phyloP scores from a whole-genome alignment of 2,329 filamentous ascomycete species.

The Setomelanomma holmii region DNA sequence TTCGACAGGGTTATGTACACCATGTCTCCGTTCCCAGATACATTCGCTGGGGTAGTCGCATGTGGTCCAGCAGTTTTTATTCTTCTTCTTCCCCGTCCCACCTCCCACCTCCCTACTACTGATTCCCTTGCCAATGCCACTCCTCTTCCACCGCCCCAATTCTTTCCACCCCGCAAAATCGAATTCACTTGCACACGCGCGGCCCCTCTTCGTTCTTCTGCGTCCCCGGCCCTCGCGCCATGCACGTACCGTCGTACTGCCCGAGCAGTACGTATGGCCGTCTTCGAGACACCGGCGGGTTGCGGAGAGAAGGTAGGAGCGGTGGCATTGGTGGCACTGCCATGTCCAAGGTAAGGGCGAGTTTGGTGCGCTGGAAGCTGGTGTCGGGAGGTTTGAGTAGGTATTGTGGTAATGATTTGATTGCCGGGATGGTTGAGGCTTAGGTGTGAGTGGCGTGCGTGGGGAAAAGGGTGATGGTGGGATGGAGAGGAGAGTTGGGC shows the following conservation, averaged over 20 bases:
- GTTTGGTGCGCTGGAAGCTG: constrained; percentile 12
- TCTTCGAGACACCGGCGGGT: constrained; percentile 62
- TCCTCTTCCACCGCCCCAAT: constrained; percentile 54
- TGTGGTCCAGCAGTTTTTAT: constrained; percentile 51
- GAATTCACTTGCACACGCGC: constrained; percentile 59
- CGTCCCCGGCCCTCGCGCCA: constrained; percentile 28
- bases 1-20: constrained; percentile 32
- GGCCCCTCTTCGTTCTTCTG: constrained; percentile 35
- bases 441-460: constrained; percentile 26
- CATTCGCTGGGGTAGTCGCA: constrained; percentile 59
- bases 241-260: constrained; percentile 49
- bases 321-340: constrained; percentile 61
- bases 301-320: constrained; percentile 56
- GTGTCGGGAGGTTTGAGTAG: background rate
- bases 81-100: background rate
- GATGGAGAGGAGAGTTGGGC: constrained; percentile 52
- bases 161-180: constrained; percentile 61
- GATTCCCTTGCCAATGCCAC: background rate
- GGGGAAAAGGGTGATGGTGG: constrained; percentile 56
- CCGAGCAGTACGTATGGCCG: constrained; percentile 62
- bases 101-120: background rate
- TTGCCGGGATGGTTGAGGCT: background rate
- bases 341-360: constrained; percentile 57
- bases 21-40: constrained; percentile 44
- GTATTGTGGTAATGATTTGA: background rate